Conservation (phyloP, 2,329 filamentous ascomycete species). For the Aspergillus quadricinctus region DNA sequence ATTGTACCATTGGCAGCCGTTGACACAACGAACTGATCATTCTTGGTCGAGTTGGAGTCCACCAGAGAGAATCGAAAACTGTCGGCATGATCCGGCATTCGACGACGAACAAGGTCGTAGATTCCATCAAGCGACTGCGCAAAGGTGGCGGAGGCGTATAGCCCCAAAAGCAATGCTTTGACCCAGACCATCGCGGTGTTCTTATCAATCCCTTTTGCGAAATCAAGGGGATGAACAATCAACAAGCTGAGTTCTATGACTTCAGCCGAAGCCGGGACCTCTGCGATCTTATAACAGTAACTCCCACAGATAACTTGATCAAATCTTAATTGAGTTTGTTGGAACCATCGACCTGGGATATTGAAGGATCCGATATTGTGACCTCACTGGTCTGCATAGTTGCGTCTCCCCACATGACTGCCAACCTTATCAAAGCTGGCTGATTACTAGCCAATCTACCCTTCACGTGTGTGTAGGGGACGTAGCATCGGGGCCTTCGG, state of each 20-base stretch:
- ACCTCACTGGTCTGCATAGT: too few relatives aligned
- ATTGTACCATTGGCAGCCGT: conserved; percentile 23
- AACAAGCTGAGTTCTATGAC: not conserved
- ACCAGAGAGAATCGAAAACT: conserved; percentile 19
- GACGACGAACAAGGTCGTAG: conserved; percentile 20
- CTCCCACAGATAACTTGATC: not conserved
- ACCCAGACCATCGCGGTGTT: not conserved
- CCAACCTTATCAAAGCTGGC: not conserved
- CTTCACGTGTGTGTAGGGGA: not conserved
- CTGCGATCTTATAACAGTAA: not conserved
- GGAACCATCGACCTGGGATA: not conserved
- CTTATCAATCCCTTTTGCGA: not conserved
- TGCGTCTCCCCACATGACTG: not conserved
- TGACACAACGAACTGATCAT: conserved; percentile 20
- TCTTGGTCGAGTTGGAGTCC: not conserved
- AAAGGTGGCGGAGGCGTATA: conserved; percentile 1
- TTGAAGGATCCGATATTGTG: not conserved
- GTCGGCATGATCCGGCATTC: conserved; percentile 19
- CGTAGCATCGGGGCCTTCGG: not conserved
- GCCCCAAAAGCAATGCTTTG: conserved; percentile 5
- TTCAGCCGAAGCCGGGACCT: not conserved
- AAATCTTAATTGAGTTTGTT: not conserved
- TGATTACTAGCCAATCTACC: not conserved
- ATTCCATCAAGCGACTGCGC: conserved; percentile 20
- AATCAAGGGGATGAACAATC: not conserved